Evolutionary conservation across 345 rosid genomes (phyloP), one percentile per base, ranked within the genome.

Genomic region (Eucalyptus erythrocorys): DNA sequence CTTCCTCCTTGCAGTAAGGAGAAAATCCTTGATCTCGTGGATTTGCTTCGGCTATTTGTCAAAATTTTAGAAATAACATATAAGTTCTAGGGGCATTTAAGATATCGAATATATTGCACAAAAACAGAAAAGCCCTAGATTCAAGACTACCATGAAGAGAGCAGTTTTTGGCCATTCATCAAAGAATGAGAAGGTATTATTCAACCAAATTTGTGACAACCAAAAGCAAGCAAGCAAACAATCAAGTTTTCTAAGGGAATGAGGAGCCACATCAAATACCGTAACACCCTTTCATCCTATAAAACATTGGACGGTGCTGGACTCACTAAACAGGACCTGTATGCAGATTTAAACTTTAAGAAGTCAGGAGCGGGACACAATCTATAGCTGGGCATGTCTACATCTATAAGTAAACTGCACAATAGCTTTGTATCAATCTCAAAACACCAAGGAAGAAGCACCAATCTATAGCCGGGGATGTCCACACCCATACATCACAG

Each of bases 1-100:
- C 82, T 97, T 97, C 95, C 99, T 94, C 89, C 99, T 93, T 24
- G 98, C 99, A 64, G 99, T 96, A 50, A 96, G 94, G 90, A 97
- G 99, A 92, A 97, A 97, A 92, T 97, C 99, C 93, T 96, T 96
- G 89, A 96, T 96, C 96, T 97, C 99, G 13, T 95, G 98, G 89
- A 96, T 96, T 93, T 96, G 98, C 94, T 96, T 96, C 47, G 99
- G 99, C 99, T 96, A 91, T 88, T 68, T 51, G 55, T 64, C 82
- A 87, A 7, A 88, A 71, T 3, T 71, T 8, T 71, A 19, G 2
- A n/a, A 37, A 40, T 14, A 13, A 76, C 14, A 1, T 76, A 0
- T 76, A 76, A 76, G 30, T 76, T 76, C 30, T 19, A 76, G 26
- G 30, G 30, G 30, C 47, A 40, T 40, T 0, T 3, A 76, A 10